Conservation (phyloP, 2,329 filamentous ascomycete species). For the Diaporthe humulicola region DNA sequence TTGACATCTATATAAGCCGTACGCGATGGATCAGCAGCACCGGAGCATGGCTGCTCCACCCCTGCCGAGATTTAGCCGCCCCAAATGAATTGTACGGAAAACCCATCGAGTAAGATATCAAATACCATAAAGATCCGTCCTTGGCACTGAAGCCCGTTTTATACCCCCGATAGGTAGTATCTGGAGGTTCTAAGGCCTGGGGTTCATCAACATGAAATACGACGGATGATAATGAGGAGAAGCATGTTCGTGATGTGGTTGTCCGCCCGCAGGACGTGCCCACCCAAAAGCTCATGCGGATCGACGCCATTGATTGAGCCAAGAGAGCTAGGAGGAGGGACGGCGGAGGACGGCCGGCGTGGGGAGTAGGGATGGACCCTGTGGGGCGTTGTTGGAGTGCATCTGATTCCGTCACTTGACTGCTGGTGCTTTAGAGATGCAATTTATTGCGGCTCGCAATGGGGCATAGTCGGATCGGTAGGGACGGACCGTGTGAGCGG, state of each 20-base stretch:
- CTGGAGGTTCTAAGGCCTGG: not conserved
- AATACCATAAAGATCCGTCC: not conserved
- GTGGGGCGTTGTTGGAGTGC: constrained; percentile 34
- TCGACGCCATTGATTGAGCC: constrained; percentile 32
- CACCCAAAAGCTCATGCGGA: not conserved
- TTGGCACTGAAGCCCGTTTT: constrained; percentile 28
- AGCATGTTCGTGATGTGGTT: constrained; percentile 13
- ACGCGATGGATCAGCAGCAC: constrained; percentile 39
- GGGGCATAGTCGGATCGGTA: constrained; percentile 55
- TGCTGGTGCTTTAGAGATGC: constrained; percentile 41
- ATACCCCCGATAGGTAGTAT: not conserved
- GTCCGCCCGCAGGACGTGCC: not conserved
- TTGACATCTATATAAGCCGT: constrained; percentile 41
- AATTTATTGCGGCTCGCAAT: constrained; percentile 48
- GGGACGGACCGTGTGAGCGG: constrained; percentile 57
- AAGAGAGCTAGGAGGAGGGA: constrained; percentile 44
- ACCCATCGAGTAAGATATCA: constrained; percentile 14
- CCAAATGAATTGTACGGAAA: constrained; percentile 41
- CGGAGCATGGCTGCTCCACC: constrained; percentile 36
- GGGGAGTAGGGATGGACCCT: constrained; percentile 43
- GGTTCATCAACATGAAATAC: constrained; percentile 30
- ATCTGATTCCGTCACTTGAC: constrained; percentile 49
- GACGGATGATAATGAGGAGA: constrained; percentile 7
- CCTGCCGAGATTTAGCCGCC: constrained; percentile 47
- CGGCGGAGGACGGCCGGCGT: constrained; percentile 45